These are phyloP conservation scores for Fusarium annulatum DNA, from an alignment of 2,329 filamentous ascomycete species.

Conservation along the genomic window DNA sequence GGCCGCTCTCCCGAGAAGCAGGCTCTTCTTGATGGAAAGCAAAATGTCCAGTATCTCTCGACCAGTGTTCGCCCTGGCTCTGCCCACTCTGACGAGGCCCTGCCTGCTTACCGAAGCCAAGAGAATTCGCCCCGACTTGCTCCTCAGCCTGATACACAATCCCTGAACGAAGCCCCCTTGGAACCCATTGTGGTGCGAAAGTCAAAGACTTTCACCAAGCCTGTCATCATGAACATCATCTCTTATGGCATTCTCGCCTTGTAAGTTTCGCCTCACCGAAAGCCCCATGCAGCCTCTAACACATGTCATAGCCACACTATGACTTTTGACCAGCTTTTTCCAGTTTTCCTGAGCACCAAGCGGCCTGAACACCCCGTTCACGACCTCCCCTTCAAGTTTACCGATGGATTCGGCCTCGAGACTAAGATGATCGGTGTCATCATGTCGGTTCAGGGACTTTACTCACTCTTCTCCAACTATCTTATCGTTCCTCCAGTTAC, in stretches of 20 bases:
- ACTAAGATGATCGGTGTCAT: slow-evolving; percentile 89
- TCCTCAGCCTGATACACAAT: slow-evolving; percentile 44
- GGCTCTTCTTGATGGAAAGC: slow-evolving; percentile 71
- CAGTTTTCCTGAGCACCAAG: slow-evolving; percentile 85
- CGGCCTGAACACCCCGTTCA: slow-evolving; percentile 61
- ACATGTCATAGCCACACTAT: slow-evolving; percentile 83
- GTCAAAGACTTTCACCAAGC: slow-evolving; percentile 78
- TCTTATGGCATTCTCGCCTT: slow-evolving; percentile 94
- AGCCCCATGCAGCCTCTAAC: slow-evolving; percentile 23
- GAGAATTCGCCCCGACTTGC: slow-evolving; percentile 64
- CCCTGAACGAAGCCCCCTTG: slow-evolving; percentile 21
- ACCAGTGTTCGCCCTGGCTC: slow-evolving; percentile 15
- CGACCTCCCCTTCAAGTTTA: slow-evolving; percentile 86
- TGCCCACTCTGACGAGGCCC: slow-evolving; percentile 58
- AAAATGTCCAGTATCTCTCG: slow-evolving; percentile 69
- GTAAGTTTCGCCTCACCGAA: slow-evolving; percentile 68
- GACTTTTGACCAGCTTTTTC: slow-evolving; percentile 93
- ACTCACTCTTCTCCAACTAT: slow-evolving; percentile 88
- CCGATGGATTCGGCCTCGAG: slow-evolving; percentile 84
- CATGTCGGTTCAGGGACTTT: slow-evolving; percentile 86
- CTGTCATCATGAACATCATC: slow-evolving; percentile 87
- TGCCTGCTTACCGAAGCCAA: slow-evolving; percentile 75
- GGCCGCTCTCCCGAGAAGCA: slow-evolving; percentile 65
- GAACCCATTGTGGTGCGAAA: slow-evolving; percentile 34
- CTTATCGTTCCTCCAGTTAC: slow-evolving; percentile 85